A percentile compares a stretch with the other conserved stretches of the same genome.
Evolutionary conservation across 2,329 filamentous ascomycete genomes (phyloP).

Genomic region (Chaetoscypha palmicola): DNA sequence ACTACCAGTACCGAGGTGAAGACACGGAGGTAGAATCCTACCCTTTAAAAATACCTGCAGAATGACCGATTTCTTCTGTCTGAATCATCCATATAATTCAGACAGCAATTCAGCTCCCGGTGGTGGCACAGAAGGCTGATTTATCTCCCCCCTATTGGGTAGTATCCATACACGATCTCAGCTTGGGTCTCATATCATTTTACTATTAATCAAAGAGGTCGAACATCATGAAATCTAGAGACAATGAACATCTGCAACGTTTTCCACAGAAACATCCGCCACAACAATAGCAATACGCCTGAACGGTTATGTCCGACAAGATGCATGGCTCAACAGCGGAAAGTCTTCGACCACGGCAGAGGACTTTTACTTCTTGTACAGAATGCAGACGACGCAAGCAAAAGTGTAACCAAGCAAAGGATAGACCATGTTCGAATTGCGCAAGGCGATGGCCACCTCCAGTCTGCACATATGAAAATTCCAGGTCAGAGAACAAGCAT

Average conservation of each 20-base stretch:
- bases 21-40: conserved; percentile 1
- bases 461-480: conserved; percentile 18
- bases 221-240: conserved; percentile 10
- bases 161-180: conserved; percentile 10
- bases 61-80: conserved; percentile 4
- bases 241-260: conserved; percentile 2
- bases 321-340: conserved; percentile 18
- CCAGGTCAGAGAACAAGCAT: conserved; percentile 12
- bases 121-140: conserved; percentile 16
- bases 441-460: conserved; percentile 20
- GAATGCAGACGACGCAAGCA: conserved; percentile 23
- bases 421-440: conserved; percentile 22
- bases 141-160: conserved; percentile 11
- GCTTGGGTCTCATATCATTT: conserved; percentile 7
- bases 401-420: conserved; percentile 24
- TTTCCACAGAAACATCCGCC: conserved; percentile 1
- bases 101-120: conserved; percentile 12
- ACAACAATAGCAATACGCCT: neutral
- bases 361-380: conserved; percentile 22
- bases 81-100: conserved; percentile 11
- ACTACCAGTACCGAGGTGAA: conserved; percentile 3
- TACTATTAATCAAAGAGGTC: conserved; percentile 7
- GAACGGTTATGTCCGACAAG: conserved; percentile 11
- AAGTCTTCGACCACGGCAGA: conserved; percentile 17
- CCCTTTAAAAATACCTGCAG: conserved; percentile 6